A percentile compares a stretch with the other conserved stretches of the same genome.
Evolutionary conservation across 495 filamentous ascomycete genomes (phyloP).

Genomic region (Neurospora sp.): DNA sequence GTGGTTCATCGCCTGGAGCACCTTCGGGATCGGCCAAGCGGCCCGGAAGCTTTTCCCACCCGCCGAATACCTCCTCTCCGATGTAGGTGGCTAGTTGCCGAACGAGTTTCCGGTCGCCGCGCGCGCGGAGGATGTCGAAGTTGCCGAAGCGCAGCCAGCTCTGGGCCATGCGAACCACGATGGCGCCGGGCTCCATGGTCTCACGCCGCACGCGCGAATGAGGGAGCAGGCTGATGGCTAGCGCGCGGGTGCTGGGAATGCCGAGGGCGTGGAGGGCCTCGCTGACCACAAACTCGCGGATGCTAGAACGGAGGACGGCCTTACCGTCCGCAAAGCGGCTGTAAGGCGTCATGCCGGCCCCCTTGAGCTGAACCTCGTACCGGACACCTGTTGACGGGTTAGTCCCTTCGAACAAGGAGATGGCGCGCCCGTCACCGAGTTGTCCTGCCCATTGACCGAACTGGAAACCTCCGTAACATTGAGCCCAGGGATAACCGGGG

Average conservation of each 20-base stretch:
- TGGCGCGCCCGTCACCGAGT: constrained; percentile 88
- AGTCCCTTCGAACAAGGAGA: constrained; percentile 82
- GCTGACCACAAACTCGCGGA: constrained; percentile 86
- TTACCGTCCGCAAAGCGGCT: constrained; percentile 96
- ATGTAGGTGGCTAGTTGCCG: constrained; percentile 68
- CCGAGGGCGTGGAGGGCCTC: constrained; percentile 75
- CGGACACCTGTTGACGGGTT: constrained; percentile 61
- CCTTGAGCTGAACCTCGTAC: constrained; percentile 91
- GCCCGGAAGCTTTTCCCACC: constrained; percentile 70
- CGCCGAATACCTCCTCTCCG: constrained; percentile 74
- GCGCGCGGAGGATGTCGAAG: constrained; percentile 77
- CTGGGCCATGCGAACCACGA: constrained; percentile 86
- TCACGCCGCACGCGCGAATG: constrained; percentile 66
- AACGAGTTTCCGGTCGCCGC: constrained; percentile 68
- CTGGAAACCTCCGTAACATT: constrained; percentile 89
- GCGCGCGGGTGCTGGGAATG: constrained; percentile 78
- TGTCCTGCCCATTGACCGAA: constrained; percentile 92
- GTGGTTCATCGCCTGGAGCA: constrained; percentile 21
- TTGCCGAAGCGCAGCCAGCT: constrained; percentile 86
- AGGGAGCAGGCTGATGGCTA: constrained; percentile 70
- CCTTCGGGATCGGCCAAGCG: constrained; percentile 39
- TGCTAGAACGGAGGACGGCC: constrained; percentile 81
- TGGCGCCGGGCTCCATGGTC: constrained; percentile 82
- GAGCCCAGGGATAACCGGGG: constrained; percentile 90
- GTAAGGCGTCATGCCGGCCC: constrained; percentile 87